Percentiles rank a stretch among this genome's conserved stretches.
Conservation (phyloP, 2,329 filamentous ascomycete genomes). For the Aspergillus oerlinghausenensis region DNA sequence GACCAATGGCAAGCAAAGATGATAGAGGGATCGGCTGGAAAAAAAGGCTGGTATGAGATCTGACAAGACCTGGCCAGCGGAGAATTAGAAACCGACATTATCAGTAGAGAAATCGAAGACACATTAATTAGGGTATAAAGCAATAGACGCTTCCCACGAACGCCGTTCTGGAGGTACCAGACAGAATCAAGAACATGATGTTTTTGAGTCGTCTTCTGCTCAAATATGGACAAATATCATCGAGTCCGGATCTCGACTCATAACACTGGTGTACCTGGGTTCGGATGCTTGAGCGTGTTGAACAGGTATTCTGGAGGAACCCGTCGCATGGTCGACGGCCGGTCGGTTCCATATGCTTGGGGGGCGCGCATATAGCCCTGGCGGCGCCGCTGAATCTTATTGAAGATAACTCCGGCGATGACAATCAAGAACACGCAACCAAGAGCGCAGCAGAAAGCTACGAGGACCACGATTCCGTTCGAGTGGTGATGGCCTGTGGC, state of each 20-base stretch:
- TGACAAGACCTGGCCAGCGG: slow-evolving; percentile 10
- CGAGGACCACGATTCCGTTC: slow-evolving; percentile 42
- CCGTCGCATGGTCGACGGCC: slow-evolving; percentile 42
- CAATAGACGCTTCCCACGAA: slow-evolving; percentile 28
- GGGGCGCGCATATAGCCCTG: slow-evolving; percentile 45
- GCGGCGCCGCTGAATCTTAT: slow-evolving; percentile 44
- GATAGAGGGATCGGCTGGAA: background rate
- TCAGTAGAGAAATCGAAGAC: slow-evolving; percentile 16
- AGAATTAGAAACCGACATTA: slow-evolving; percentile 14
- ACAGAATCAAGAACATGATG: slow-evolving; percentile 17
- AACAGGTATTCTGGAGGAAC: slow-evolving; percentile 46
- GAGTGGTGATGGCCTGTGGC: slow-evolving; percentile 35
- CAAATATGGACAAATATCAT: slow-evolving; percentile 4
- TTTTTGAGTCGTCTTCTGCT: slow-evolving; percentile 4
- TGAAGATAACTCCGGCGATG: slow-evolving; percentile 43
- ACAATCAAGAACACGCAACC: slow-evolving; percentile 47
- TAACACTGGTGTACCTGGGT: slow-evolving; percentile 32
- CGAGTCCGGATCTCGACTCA: slow-evolving; percentile 14
- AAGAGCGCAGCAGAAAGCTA: slow-evolving; percentile 45
- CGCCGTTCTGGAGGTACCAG: slow-evolving; percentile 18
- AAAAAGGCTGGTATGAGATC: slow-evolving; percentile 5
- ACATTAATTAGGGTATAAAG: slow-evolving; percentile 31
- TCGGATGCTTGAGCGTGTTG: slow-evolving; percentile 34
- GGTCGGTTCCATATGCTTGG: slow-evolving; percentile 42
- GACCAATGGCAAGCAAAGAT: background rate